phyloP scores from a whole-genome alignment of 345 rosid genomes.

The Eucalyptus albens region DNA sequence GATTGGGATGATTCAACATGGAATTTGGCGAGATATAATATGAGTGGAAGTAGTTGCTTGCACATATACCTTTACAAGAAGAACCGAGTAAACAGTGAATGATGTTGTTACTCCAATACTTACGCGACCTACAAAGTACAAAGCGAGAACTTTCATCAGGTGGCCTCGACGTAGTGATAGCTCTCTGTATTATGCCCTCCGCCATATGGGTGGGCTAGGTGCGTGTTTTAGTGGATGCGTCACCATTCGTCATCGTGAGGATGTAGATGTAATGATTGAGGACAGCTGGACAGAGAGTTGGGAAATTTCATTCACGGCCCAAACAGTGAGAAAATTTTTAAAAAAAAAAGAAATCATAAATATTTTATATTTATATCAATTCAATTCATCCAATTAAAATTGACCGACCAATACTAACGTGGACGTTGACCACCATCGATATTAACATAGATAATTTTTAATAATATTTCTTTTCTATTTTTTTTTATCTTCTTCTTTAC shows the following conservation, averaged over 20 bases:
- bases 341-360: too few species aligned
- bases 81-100: background rate
- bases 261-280: background rate
- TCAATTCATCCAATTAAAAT: background rate
- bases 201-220: too few species aligned
- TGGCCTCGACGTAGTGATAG: background rate
- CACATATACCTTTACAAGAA: background rate
- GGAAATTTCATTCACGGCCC: background rate
- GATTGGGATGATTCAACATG: too few species aligned
- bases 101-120: background rate
- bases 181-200: background rate
- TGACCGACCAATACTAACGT: fast-evolving
- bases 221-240: background rate
- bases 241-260: background rate
- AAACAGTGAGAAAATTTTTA: background rate
- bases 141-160: background rate
- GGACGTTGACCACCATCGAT: too few species aligned
- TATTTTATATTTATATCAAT: too few species aligned
- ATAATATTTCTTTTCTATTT: too few species aligned
- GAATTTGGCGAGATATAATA: background rate
- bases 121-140: background rate
- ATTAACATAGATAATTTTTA: too few species aligned
- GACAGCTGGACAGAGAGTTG: background rate
- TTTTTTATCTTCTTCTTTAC: too few species aligned
- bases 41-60: background rate